These are phyloP conservation scores for Citrus australasica DNA, from an alignment of 345 rosid genomes.

Conservation along the genomic window DNA sequence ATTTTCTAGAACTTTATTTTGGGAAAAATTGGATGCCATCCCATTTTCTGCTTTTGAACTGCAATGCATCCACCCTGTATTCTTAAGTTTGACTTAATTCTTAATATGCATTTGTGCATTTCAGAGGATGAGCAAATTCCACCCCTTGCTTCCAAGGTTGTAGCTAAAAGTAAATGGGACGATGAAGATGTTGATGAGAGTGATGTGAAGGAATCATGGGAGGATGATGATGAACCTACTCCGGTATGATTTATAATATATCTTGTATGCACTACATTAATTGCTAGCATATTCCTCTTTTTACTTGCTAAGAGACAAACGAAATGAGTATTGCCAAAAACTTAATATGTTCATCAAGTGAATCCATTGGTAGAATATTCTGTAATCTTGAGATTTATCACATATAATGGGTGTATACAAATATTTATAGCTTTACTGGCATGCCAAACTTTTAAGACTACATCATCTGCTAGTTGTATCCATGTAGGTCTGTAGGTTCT, in stretches of 20 bases:
- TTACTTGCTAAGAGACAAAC: not conserved
- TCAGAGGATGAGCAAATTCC: conserved; percentile 69
- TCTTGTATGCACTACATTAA: not conserved
- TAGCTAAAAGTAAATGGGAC: conserved; percentile 68
- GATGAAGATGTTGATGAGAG: conserved; percentile 88
- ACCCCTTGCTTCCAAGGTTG: conserved; percentile 49
- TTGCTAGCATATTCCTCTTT: not conserved
- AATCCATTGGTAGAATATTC: not conserved
- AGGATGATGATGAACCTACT: conserved; percentile 87
- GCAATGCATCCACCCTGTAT: not conserved
- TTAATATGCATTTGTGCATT: not conserved
- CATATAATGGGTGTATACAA: not conserved
- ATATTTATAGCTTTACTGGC: not conserved
- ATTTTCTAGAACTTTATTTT: not conserved
- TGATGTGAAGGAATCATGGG: conserved; percentile 97
- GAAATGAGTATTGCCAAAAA: not conserved
- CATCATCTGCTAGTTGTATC: not conserved
- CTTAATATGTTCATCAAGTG: not conserved
- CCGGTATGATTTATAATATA: conserved; percentile 39
- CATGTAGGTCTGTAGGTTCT: not conserved
- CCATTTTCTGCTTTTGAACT: not conserved
- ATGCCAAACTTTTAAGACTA: not conserved
- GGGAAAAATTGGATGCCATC: not conserved
- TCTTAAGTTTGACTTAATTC: not conserved
- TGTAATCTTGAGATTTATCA: not conserved